Conservation (phyloP, 495 filamentous ascomycete genomes). For the Neurospora tetrasperma region DNA sequence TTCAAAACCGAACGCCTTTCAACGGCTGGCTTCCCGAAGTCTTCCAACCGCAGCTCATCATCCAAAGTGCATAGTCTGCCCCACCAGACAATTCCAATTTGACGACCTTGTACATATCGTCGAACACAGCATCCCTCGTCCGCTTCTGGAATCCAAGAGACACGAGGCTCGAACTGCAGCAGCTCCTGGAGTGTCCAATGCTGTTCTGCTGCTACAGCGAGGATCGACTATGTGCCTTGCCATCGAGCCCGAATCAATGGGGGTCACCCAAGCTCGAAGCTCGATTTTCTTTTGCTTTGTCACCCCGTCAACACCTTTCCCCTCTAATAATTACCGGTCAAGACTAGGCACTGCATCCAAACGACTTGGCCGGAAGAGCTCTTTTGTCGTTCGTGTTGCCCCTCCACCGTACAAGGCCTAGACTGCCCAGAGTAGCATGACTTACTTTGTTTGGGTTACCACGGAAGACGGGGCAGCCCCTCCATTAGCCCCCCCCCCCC, state of each 20-base stretch:
- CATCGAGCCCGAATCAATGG: not conserved
- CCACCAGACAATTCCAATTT: not conserved
- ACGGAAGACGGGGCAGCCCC: not conserved
- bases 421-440: not conserved
- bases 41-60: not conserved
- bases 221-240: not conserved
- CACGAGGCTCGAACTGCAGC: not conserved
- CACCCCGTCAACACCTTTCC: not conserved
- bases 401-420: not conserved
- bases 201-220: not conserved
- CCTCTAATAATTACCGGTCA: not conserved
- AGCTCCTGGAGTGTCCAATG: not conserved
- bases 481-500: not conserved
- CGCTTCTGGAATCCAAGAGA: not conserved
- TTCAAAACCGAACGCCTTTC: not conserved
- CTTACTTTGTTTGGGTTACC: not conserved
- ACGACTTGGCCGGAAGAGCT: not conserved
- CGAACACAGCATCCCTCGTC: not conserved
- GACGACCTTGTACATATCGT: not conserved
- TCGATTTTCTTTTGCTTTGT: not conserved
- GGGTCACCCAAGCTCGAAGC: not conserved
- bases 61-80: not conserved
- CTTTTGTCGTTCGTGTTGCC: not conserved
- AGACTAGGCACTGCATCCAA: not conserved
- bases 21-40: not conserved